Evolutionary conservation across 2,329 filamentous ascomycete genomes (phyloP).

Genomic region (Nakataea oryzae): DNA sequence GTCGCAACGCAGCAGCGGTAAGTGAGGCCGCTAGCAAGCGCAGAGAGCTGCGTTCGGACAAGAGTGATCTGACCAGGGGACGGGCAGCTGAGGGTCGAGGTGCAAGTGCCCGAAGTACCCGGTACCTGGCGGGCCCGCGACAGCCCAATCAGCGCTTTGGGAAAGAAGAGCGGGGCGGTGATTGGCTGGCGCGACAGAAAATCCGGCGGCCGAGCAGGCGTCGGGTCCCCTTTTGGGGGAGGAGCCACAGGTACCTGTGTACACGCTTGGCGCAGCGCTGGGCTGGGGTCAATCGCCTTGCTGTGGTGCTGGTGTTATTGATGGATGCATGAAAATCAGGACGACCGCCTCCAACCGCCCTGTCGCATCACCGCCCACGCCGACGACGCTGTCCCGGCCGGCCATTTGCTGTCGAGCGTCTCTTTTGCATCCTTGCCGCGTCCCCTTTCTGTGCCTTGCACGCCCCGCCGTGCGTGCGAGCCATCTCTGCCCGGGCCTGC

Average conservation of each 20-base stretch:
- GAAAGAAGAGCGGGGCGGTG: background rate
- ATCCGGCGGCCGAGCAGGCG: conserved; percentile 5
- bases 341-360: background rate
- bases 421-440: background rate
- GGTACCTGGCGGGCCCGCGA: background rate
- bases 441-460: background rate
- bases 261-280: conserved; percentile 3
- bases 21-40: no score
- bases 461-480: background rate
- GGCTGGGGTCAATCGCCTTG: conserved; percentile 5
- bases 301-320: conserved; percentile 14
- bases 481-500: background rate
- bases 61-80: background rate
- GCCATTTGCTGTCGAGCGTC: background rate
- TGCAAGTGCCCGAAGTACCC: background rate
- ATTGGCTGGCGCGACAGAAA: conserved; percentile 12
- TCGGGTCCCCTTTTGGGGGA: background rate
- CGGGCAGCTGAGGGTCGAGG: background rate
- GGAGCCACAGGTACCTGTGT: conserved; percentile 2
- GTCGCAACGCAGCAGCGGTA: no score
- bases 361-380: background rate
- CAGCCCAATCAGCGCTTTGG: conserved; percentile 2
- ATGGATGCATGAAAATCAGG: conserved; percentile 10
- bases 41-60: background rate
- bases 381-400: background rate